phyloP scores from a whole-genome alignment of 225 moss, liverwort and hornwort species.

The Pleurozium schreberi region DNA sequence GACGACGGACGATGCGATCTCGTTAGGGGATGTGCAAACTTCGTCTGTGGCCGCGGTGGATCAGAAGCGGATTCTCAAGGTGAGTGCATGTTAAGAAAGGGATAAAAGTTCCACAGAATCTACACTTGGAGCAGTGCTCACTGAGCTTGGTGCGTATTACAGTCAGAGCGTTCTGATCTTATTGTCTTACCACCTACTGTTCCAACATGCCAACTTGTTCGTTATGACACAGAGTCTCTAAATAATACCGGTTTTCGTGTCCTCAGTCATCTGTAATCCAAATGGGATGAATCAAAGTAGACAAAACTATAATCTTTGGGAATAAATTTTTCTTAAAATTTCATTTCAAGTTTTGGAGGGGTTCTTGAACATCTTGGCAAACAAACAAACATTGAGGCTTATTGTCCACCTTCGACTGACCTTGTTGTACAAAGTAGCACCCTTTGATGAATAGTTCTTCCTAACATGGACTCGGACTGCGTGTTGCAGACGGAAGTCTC shows the following conservation, averaged over 20 bases:
- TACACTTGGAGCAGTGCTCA: not conserved
- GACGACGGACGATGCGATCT: not conserved
- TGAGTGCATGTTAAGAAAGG: not conserved
- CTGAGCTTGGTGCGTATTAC: not conserved
- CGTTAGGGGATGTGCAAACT: not conserved
- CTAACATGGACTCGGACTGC: not conserved
- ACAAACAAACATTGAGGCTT: too few relatives aligned
- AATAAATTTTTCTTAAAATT: too few relatives aligned
- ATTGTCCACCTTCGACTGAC: not conserved
- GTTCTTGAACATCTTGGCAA: too few relatives aligned
- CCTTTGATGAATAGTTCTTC: too few relatives aligned
- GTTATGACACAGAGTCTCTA: too few relatives aligned
- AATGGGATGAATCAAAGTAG: too few relatives aligned
- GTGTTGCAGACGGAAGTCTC: slow-evolving; percentile 25
- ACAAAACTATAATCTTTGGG: too few relatives aligned
- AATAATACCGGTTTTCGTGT: too few relatives aligned
- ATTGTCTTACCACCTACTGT: not conserved
- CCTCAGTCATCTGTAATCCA: too few relatives aligned
- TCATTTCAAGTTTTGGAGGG: too few relatives aligned
- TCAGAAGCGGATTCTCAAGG: slow-evolving; percentile 13
- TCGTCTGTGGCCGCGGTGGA: not conserved
- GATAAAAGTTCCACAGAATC: not conserved
- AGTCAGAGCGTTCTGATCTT: not conserved
- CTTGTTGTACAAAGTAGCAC: not conserved
- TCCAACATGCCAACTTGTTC: not conserved